These are phyloP conservation scores for Chrysopogon serrulatus DNA, from an alignment of 176 grass and related monocot genomes.

Conservation along the genomic window DNA sequence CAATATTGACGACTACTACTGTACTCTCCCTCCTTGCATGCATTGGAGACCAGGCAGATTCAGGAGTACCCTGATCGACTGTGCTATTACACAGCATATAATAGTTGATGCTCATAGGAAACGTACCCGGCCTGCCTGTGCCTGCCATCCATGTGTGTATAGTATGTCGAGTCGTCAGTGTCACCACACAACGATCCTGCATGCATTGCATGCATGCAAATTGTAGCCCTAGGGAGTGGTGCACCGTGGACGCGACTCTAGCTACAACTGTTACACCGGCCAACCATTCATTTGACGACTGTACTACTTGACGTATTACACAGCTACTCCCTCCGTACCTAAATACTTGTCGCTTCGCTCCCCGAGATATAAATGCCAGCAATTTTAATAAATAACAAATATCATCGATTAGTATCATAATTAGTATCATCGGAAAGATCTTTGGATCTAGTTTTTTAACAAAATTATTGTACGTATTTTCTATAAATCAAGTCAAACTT, in stretches of 20 bases:
- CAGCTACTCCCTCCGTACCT: too few species aligned
- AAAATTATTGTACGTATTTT: too few species aligned
- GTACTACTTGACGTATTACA: too few species aligned
- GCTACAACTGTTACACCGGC: not conserved
- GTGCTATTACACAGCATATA: not conserved
- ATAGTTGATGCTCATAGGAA: slow-evolving; percentile 2
- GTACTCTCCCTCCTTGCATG: not conserved
- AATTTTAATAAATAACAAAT: too few species aligned
- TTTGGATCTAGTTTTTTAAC: too few species aligned
- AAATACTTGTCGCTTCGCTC: too few species aligned
- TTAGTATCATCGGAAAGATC: too few species aligned
- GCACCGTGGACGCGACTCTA: not conserved
- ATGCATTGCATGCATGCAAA: slow-evolving; percentile 14
- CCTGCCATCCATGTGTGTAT: slow-evolving; percentile 1
- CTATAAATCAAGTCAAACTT: too few species aligned
- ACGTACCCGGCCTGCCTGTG: not conserved
- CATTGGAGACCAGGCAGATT: slow-evolving; percentile 12
- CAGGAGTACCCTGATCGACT: not conserved
- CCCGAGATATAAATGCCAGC: too few species aligned
- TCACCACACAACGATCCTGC: slow-evolving; percentile 17
- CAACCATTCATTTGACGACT: too few species aligned
- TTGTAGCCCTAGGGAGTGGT: slow-evolving; percentile 32
- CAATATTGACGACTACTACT: slow-evolving; percentile 8
- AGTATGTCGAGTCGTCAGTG: slow-evolving; percentile 23
- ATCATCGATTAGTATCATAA: too few species aligned